A percentile compares a stretch with the other conserved stretches of the same genome.
Conservation (phyloP, 495 filamentous ascomycete genomes). For the Aspergillus asperescens region DNA sequence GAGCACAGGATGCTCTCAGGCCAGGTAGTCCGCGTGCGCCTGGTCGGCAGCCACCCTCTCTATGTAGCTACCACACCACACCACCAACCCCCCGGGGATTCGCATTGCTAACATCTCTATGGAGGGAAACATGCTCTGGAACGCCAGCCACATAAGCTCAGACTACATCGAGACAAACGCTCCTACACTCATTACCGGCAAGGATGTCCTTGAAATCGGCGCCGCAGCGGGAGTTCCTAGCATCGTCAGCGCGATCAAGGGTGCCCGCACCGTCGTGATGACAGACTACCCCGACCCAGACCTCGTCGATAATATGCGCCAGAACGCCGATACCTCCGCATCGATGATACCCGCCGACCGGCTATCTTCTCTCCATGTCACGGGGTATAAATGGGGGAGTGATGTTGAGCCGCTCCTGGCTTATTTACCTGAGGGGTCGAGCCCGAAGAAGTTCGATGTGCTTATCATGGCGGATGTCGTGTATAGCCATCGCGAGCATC, state of each 20-base stretch:
- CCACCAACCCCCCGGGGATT: not conserved
- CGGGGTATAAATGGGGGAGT: slow-evolving; percentile 79
- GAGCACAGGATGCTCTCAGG: slow-evolving; percentile 64
- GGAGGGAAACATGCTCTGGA: slow-evolving; percentile 86
- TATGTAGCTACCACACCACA: slow-evolving; percentile 60
- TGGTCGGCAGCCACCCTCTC: slow-evolving; percentile 85
- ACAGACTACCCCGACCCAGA: slow-evolving; percentile 88
- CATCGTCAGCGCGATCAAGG: slow-evolving; percentile 67
- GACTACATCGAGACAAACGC: slow-evolving; percentile 68
- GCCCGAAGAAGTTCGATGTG: slow-evolving; percentile 58
- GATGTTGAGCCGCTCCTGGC: slow-evolving; percentile 46
- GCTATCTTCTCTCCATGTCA: slow-evolving; percentile 41
- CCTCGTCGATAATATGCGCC: slow-evolving; percentile 65
- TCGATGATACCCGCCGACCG: slow-evolving; percentile 22
- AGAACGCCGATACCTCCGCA: slow-evolving; percentile 57
- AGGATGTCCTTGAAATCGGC: slow-evolving; percentile 79
- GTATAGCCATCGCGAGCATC: slow-evolving; percentile 83
- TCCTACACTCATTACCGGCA: slow-evolving; percentile 47
- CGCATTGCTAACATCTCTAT: slow-evolving; percentile 10
- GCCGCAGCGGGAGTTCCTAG: slow-evolving; percentile 83
- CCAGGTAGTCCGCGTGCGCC: slow-evolving; percentile 61
- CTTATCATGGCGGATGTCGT: slow-evolving; percentile 83
- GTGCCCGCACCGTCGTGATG: slow-evolving; percentile 65
- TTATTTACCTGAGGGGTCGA: slow-evolving; percentile 35
- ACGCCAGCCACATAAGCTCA: slow-evolving; percentile 70